These are phyloP conservation scores for Geranium brycei DNA, from an alignment of 345 rosid genomes.

Conservation along the genomic window DNA sequence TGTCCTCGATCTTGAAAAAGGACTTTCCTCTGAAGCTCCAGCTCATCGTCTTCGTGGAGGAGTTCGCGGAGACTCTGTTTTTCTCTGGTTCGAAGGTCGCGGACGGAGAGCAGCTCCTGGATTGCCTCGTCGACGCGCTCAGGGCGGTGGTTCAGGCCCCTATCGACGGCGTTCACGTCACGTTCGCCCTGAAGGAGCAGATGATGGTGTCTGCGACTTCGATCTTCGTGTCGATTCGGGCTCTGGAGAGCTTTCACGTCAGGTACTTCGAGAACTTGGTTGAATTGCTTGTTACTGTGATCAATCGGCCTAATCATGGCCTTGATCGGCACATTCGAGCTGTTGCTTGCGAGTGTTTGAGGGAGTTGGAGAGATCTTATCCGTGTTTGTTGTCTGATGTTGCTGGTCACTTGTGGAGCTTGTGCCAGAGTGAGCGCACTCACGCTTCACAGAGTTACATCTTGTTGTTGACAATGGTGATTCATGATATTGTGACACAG, in stretches of 20 bases:
- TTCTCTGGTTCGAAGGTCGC: slow-evolving; percentile 15
- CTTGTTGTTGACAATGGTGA: slow-evolving; percentile 52
- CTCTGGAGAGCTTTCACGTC: slow-evolving; percentile 19
- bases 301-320: slow-evolving; percentile 85
- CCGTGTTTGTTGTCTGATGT: slow-evolving; percentile 71
- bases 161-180: slow-evolving; percentile 29
- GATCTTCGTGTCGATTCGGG: slow-evolving; percentile 46
- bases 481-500: slow-evolving; percentile 40
- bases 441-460: slow-evolving; percentile 78
- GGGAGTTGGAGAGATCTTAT: slow-evolving; percentile 61
- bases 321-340: slow-evolving; percentile 71
- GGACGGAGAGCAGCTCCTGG: slow-evolving; percentile 15
- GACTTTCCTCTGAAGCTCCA: slow-evolving; percentile 64
- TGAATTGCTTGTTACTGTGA: slow-evolving; percentile 53
- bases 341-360: slow-evolving; percentile 75
- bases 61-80: slow-evolving; percentile 29
- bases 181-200: slow-evolving; percentile 64
- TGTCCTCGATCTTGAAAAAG: slow-evolving; percentile 47
- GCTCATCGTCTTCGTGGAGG: slow-evolving; percentile 70
- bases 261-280: slow-evolving; percentile 39
- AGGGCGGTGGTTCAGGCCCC: slow-evolving; percentile 63
- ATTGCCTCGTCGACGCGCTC: slow-evolving; percentile 56
- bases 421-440: slow-evolving; percentile 83
- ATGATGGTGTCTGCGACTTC: slow-evolving; percentile 68
- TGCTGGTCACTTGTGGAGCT: slow-evolving; percentile 71